Percentiles rank a stretch among this genome's conserved stretches.
phyloP scores from a whole-genome alignment of 2,329 filamentous ascomycete species.

The Rhynchosporium secalis region DNA sequence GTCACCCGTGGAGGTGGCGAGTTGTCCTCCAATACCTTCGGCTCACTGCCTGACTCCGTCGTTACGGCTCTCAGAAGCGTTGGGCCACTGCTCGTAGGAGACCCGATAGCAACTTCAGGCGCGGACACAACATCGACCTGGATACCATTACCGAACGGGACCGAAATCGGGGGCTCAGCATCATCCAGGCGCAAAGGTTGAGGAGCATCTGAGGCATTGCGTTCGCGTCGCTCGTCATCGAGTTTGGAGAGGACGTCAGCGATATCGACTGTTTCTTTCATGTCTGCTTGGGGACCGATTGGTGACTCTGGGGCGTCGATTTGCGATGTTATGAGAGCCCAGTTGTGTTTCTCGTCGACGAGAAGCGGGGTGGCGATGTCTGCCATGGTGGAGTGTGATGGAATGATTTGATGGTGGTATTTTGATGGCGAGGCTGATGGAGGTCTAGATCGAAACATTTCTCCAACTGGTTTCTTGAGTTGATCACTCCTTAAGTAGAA shows the following conservation, averaged over 20 bases:
- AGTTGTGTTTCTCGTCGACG: neutral
- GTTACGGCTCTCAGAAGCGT: neutral
- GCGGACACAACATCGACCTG: neutral
- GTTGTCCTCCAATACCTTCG: neutral
- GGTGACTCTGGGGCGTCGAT: neutral
- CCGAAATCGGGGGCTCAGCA: neutral
- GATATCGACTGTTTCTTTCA: neutral
- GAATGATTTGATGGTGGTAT: neutral
- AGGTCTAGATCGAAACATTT: neutral
- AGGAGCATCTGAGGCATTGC: neutral
- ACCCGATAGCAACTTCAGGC: neutral
- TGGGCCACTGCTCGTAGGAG: neutral
- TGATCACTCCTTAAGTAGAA: neutral
- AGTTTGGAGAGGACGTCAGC: constrained; percentile 2
- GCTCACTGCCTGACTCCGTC: neutral
- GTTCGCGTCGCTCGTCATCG: neutral
- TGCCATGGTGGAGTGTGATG: neutral
- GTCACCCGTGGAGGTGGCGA: neutral
- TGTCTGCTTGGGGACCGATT: neutral
- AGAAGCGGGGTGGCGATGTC: neutral
- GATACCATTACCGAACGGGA: neutral
- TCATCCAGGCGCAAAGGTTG: neutral
- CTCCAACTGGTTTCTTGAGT: neutral
- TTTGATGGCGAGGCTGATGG: neutral
- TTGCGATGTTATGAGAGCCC: neutral